Conservation (phyloP, 441 rosid species). For the Pelargonium myrrhifolium region DNA sequence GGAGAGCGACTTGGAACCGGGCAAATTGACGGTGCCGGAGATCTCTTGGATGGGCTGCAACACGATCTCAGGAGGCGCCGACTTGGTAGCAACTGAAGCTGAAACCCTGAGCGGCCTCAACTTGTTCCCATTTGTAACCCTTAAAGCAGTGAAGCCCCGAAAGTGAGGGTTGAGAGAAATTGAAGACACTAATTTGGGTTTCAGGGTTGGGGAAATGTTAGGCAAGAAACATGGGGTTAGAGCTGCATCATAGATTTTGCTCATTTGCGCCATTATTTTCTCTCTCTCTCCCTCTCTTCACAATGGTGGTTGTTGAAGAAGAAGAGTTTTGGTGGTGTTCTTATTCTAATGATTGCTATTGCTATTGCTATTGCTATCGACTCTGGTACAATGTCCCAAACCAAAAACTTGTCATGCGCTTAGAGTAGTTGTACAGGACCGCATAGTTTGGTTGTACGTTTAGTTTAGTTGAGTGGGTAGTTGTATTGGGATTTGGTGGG, state of each 20-base stretch:
- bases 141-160: slow-evolving; percentile 14
- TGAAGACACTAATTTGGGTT: slow-evolving; percentile 23
- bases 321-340: too few relatives aligned
- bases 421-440: too few relatives aligned
- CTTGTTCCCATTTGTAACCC: slow-evolving; percentile 23
- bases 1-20: slow-evolving; percentile 91
- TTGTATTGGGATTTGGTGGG: too few relatives aligned
- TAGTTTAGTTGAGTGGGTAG: too few relatives aligned
- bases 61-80: slow-evolving; percentile 59
- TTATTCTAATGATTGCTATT: too few relatives aligned
- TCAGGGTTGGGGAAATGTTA: slow-evolving; percentile 24
- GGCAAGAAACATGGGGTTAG: slow-evolving; percentile 27
- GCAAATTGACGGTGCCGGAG: slow-evolving; percentile 71
- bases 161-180: slow-evolving; percentile 32
- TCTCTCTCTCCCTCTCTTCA: slow-evolving; percentile 4
- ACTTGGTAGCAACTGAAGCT: slow-evolving; percentile 61
- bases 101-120: slow-evolving; percentile 32
- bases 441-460: too few relatives aligned
- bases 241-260: slow-evolving; percentile 39
- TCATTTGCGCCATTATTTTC: slow-evolving; percentile 47
- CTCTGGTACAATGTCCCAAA: too few relatives aligned
- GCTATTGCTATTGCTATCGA: too few relatives aligned
- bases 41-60: slow-evolving; percentile 81
- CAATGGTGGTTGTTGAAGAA: too few relatives aligned
- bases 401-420: too few relatives aligned